Conservation (phyloP, 768 basidiomycete genomes). For the Inosperma sp. region DNA sequence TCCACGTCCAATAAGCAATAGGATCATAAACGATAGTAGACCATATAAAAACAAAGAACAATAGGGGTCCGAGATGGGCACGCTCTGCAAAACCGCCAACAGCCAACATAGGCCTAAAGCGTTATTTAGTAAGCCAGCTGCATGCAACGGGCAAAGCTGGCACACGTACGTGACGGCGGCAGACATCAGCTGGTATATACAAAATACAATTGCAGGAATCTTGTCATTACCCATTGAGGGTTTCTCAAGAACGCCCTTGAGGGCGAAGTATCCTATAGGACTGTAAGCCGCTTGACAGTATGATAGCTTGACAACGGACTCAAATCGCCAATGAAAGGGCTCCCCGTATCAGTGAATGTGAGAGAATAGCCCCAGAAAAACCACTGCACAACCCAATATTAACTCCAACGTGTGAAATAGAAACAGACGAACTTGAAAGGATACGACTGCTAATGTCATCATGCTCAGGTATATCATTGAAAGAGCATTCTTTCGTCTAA, state of each 20-base stretch:
- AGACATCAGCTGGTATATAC: constrained; percentile 84
- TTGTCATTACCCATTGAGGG: neutral
- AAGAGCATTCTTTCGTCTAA: constrained; percentile 86
- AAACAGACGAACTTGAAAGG: constrained; percentile 62
- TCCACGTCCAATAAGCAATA: too few relatives aligned
- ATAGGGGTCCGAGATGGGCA: constrained; percentile 72
- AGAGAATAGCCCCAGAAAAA: constrained; percentile 5
- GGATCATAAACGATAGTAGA: constrained; percentile 77
- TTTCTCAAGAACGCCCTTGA: neutral
- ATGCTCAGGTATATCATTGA: constrained; percentile 84
- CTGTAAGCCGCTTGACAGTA: neutral
- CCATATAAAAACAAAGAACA: constrained; percentile 88
- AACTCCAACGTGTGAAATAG: neutral
- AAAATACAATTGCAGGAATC: constrained; percentile 68
- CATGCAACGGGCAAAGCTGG: constrained; percentile 8
- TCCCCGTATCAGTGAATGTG: neutral
- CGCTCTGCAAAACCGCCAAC: constrained; percentile 89
- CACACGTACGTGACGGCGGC: constrained; percentile 67
- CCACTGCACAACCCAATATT: constrained; percentile 9
- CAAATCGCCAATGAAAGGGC: constrained; percentile 30
- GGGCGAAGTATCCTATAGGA: neutral
- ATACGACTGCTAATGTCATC: constrained; percentile 53
- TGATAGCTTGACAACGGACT: constrained; percentile 34
- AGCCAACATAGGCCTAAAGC: too few relatives aligned
- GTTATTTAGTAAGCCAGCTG: constrained; percentile 42